A percentile compares a stretch with the other conserved stretches of the same genome.
Conservation (phyloP, 2,329 filamentous ascomycete genomes). For the Capronia americana region DNA sequence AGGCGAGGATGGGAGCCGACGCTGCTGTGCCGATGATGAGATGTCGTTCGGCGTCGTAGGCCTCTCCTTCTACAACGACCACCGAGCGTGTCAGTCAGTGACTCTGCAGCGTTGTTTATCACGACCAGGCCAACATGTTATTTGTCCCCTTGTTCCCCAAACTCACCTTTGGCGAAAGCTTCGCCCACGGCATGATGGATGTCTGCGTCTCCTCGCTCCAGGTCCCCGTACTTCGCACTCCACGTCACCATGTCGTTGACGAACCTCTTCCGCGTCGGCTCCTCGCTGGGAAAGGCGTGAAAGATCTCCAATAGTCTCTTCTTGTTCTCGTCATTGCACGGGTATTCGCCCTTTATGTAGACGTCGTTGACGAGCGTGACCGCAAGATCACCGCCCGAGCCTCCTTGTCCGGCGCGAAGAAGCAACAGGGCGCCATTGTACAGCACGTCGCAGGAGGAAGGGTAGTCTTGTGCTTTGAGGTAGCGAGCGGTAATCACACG, state of each 20-base stretch:
- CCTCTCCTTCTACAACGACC: slow-evolving; percentile 71
- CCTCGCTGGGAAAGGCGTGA: slow-evolving; percentile 77
- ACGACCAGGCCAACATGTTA: neutral
- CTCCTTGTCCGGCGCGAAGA: slow-evolving; percentile 89
- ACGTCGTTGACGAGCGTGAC: slow-evolving; percentile 87
- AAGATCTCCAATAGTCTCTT: slow-evolving; percentile 76
- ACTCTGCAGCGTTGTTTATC: neutral
- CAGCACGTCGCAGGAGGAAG: slow-evolving; percentile 84
- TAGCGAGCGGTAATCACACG: slow-evolving; percentile 94
- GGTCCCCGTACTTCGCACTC: slow-evolving; percentile 78
- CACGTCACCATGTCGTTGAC: slow-evolving; percentile 85
- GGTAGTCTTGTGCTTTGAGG: slow-evolving; percentile 77
- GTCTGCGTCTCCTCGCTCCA: slow-evolving; percentile 90
- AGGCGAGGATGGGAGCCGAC: slow-evolving; percentile 78
- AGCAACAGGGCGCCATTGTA: slow-evolving; percentile 83
- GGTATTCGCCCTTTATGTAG: slow-evolving; percentile 83
- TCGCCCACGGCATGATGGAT: slow-evolving; percentile 90
- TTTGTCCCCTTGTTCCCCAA: neutral
- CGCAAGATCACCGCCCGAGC: slow-evolving; percentile 88
- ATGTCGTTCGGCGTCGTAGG: slow-evolving; percentile 92
- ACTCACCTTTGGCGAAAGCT: slow-evolving; percentile 77
- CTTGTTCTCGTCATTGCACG: slow-evolving; percentile 64
- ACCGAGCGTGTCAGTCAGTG: slow-evolving; percentile 18
- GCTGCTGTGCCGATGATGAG: slow-evolving; percentile 78
- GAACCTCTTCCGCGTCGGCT: slow-evolving; percentile 92